Conservation (phyloP, 257 asterid genomes). For the Solanum appendiculatum region DNA sequence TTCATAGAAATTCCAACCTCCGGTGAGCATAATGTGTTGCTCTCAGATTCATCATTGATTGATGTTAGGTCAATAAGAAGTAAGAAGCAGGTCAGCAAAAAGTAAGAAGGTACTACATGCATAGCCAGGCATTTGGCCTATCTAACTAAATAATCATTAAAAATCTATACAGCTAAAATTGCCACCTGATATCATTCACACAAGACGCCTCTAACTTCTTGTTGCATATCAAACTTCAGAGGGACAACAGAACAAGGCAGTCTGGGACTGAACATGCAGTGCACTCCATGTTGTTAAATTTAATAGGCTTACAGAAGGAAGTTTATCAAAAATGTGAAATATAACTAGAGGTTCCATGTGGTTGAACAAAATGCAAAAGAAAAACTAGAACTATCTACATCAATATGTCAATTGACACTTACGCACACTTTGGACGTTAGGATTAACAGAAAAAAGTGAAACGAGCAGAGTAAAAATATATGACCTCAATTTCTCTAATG, state of each 20-base stretch:
- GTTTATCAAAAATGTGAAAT: neutral
- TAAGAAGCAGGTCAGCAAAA: neutral
- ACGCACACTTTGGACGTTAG: neutral
- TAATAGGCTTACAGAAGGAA: neutral
- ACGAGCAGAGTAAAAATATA: neutral
- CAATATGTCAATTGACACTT: neutral
- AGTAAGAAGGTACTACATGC: neutral
- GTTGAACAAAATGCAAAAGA: neutral
- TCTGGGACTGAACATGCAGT: neutral
- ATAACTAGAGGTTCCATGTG: neutral
- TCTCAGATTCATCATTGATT: neutral
- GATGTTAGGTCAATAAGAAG: neutral
- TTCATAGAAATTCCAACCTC: neutral
- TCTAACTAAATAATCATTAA: neutral
- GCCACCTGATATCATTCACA: neutral
- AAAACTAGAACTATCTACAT: neutral
- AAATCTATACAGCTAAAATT: neutral
- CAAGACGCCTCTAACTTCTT: neutral
- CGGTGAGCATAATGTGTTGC: neutral
- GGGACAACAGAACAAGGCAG: neutral
- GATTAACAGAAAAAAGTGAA: neutral
- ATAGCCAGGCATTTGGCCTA: neutral
- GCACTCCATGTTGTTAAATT: neutral
- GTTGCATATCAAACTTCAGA: neutral
- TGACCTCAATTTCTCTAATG: slow-evolving; percentile 84